These are phyloP conservation scores for Phaeosphaeriaceae sp. DNA, from an alignment of 2,329 filamentous ascomycete genomes.

Conservation along the genomic window DNA sequence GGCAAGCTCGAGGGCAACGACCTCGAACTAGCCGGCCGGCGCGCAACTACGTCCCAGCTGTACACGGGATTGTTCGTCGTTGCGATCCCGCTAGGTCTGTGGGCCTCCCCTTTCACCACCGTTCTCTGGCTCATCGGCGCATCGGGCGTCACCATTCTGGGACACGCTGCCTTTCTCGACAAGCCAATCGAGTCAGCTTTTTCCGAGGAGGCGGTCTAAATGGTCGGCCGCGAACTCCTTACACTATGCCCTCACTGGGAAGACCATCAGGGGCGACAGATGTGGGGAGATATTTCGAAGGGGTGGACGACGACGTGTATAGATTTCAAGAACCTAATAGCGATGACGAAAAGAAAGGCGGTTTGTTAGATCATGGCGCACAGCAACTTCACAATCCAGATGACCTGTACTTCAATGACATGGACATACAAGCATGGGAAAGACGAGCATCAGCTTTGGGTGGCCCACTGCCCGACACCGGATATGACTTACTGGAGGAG, in stretches of 20 bases:
- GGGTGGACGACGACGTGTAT: conserved; percentile 52
- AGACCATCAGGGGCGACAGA: conserved; percentile 84
- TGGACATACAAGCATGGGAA: conserved; percentile 53
- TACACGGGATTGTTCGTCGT: conserved; percentile 88
- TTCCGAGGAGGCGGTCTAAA: conserved; percentile 99
- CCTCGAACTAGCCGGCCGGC: conserved; percentile 82
- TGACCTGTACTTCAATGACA: conserved; percentile 58
- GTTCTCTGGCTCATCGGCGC: conserved; percentile 96
- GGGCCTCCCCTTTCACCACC: conserved; percentile 82
- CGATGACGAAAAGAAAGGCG: conserved; percentile 57
- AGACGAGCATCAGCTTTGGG: conserved; percentile 53
- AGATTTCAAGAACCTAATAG: conserved; percentile 72
- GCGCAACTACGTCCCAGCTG: conserved; percentile 88
- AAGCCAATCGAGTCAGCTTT: conserved; percentile 99
- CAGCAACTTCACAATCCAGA: conserved; percentile 51
- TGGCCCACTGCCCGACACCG: conserved; percentile 56
- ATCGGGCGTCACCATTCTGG: conserved; percentile 89
- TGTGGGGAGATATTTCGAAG: conserved; percentile 59
- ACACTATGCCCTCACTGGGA: conserved; percentile 93
- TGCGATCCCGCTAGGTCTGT: conserved; percentile 82
- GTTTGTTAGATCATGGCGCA: conserved; percentile 50
- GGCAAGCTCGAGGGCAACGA: conserved; percentile 89
- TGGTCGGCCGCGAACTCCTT: conserved; percentile 99
- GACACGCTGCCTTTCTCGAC: conserved; percentile 94
- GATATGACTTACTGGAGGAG: conserved; percentile 58